Base-by-base conservation (phyloP, 129 eudicot species). In the Heracleum sosnowskyi region DNA sequence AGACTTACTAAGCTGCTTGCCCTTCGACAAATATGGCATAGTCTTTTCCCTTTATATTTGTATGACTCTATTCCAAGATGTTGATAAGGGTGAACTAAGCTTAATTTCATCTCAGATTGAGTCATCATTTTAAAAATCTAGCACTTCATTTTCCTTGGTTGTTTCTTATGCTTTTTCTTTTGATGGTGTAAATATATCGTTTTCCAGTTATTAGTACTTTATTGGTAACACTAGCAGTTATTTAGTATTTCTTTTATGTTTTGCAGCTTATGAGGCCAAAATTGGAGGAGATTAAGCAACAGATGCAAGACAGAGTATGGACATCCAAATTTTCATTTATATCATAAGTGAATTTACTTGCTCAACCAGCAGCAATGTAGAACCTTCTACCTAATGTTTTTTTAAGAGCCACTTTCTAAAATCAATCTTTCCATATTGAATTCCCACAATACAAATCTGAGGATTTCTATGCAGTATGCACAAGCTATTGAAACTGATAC, bases 261-360 rank as follows among this genome's bases (percentile, higher is more conserved):
- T 26, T 79, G 83, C 96, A 95, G 99, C 88, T 95, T 75, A 53
- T 95, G 85, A 92, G 96, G 82, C 99, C 97, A 76, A 77, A 79
- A 44, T 75, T 95, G 83, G 97, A 92, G 86, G 88, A 79, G 77
- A 86, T 95, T 72, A 90, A 88, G 83, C 87, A 81, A 85, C 96
- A 95, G 78, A 87, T 95, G 96, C 86, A 90, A 75, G 81, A 77
- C 72, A 95, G 82, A 89, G 99, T 95, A 92, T 79, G 82, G 4
- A 74, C 51, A 24, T 79, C 78, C 26, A 41, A 63, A 49, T 42
- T 26, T 42, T 74, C 36, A 41, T 73, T 83, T 51, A 13, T 35
- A 35, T 70, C 33, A 37, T 8, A 70, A 7, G 3, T 46, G n/a
- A 70, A 10, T 6, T 4, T 70, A 70, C 45, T 78, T 31, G n/a